Percentiles rank a stretch among this genome's conserved stretches.
These are phyloP conservation scores for Amanita fuliginea DNA, from an alignment of 768 basidiomycete species.

Conservation along the genomic window DNA sequence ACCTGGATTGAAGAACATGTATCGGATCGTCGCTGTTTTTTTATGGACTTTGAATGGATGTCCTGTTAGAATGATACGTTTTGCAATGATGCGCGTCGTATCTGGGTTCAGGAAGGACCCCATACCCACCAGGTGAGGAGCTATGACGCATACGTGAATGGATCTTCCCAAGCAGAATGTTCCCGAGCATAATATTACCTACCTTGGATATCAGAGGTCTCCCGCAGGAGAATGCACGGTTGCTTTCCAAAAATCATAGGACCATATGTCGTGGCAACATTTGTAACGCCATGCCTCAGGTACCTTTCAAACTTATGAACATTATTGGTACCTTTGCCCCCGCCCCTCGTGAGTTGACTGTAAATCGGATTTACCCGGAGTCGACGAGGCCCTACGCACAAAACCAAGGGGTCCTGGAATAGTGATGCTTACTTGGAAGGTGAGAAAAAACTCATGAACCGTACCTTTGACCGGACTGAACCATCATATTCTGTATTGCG, in stretches of 20 bases:
- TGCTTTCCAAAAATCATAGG: slow-evolving; percentile 82
- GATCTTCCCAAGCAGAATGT: not conserved
- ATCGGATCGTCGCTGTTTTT: slow-evolving; percentile 92
- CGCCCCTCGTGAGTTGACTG: slow-evolving; percentile 86
- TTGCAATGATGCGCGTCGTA: slow-evolving; percentile 84
- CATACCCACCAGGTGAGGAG: slow-evolving; percentile 78
- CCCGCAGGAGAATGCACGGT: slow-evolving; percentile 67
- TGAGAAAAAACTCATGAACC: not conserved
- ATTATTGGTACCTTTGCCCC: slow-evolving; percentile 88
- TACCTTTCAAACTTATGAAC: slow-evolving; percentile 95
- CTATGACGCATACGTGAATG: slow-evolving; percentile 15
- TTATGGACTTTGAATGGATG: slow-evolving; percentile 97
- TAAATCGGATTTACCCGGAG: slow-evolving; percentile 80
- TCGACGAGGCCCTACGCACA: slow-evolving; percentile 84
- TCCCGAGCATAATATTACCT: no score
- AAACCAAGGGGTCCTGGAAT: slow-evolving; percentile 75
- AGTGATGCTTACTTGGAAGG: not conserved
- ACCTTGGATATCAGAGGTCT: slow-evolving; percentile 62
- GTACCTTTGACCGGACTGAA: slow-evolving; percentile 84
- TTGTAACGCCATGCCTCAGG: slow-evolving; percentile 70
- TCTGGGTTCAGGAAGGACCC: slow-evolving; percentile 84
- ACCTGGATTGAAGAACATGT: slow-evolving; percentile 97
- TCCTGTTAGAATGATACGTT: slow-evolving; percentile 90
- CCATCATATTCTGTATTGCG: slow-evolving; percentile 90
- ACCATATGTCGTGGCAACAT: slow-evolving; percentile 81